phyloP scores from a whole-genome alignment of 257 asterid genomes.

The Paraleonurus japonicus region DNA sequence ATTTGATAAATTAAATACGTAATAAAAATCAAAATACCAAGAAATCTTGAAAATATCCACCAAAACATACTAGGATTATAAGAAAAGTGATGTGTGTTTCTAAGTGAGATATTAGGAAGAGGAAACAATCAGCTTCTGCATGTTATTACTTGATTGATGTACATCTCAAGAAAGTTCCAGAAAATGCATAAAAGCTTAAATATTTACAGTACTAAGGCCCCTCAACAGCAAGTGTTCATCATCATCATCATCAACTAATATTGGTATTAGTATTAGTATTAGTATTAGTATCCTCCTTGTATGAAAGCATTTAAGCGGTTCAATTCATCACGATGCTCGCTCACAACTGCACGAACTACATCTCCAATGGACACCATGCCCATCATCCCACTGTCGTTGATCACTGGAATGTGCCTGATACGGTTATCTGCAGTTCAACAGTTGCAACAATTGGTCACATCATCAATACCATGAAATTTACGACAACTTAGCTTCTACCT shows the following conservation, averaged over 20 bases:
- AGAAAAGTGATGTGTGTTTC: background rate
- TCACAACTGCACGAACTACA: constrained; percentile 93
- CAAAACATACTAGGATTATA: background rate
- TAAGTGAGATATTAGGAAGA: background rate
- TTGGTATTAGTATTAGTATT: constrained; percentile 28
- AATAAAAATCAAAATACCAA: no score
- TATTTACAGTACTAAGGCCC: constrained; percentile 42
- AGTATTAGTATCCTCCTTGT: constrained; percentile 68
- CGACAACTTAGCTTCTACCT: constrained; percentile 37
- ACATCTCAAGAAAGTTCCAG: constrained; percentile 29
- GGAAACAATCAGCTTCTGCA: constrained; percentile 7
- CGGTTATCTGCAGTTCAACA: constrained; percentile 62
- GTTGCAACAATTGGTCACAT: background rate
- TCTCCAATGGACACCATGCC: constrained; percentile 98
- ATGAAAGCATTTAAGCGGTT: constrained; percentile 78
- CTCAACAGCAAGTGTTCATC: constrained; percentile 16
- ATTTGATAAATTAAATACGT: no score
- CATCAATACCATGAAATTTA: background rate
- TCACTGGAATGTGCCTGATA: constrained; percentile 89
- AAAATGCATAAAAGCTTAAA: constrained; percentile 28
- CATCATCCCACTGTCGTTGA: constrained; percentile 60
- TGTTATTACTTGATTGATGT: constrained; percentile 19
- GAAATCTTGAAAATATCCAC: background rate
- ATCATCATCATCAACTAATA: constrained; percentile 41
- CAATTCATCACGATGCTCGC: constrained; percentile 80